phyloP scores from a whole-genome alignment of 208 protist genomes.

The Leishmania major region DNA sequence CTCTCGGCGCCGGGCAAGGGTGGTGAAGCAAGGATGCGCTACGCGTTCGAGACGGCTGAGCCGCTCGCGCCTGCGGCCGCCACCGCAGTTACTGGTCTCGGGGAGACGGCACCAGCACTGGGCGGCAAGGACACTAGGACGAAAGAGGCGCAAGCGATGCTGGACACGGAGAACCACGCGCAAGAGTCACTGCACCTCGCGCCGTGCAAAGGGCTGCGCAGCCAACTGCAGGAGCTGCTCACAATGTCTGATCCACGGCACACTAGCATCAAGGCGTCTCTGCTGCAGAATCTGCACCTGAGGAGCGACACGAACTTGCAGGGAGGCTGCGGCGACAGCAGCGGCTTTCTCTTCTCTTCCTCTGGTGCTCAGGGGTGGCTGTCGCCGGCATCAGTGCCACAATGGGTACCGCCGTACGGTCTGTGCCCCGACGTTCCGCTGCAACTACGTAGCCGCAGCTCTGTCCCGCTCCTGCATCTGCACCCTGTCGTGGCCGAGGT shows the following conservation, averaged over 20 bases:
- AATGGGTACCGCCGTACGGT: slow-evolving; percentile 49
- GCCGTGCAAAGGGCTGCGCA: slow-evolving; percentile 26
- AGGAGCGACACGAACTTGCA: background rate
- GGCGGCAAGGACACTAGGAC: background rate
- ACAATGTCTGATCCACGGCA: slow-evolving; percentile 28
- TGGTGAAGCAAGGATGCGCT: background rate
- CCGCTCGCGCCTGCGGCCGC: background rate
- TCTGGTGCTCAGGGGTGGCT: slow-evolving; percentile 4
- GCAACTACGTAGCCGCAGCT: slow-evolving; percentile 45
- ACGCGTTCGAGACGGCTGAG: slow-evolving; percentile 2
- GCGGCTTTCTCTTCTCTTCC: background rate
- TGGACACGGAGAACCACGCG: slow-evolving; percentile 9
- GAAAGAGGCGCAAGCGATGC: background rate
- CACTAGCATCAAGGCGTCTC: slow-evolving; percentile 27
- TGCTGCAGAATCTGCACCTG: slow-evolving; percentile 37
- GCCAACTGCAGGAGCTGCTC: slow-evolving; percentile 43
- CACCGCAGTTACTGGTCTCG: background rate
- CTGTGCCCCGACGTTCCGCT: slow-evolving; percentile 38
- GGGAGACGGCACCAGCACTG: too few species aligned
- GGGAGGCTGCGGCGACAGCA: background rate
- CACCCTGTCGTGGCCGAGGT: slow-evolving; percentile 72
- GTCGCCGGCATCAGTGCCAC: slow-evolving; percentile 12
- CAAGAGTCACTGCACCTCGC: slow-evolving; percentile 19
- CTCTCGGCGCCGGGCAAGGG: background rate
- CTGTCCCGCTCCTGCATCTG: slow-evolving; percentile 42